Conservation (phyloP, 139 green algal genomes). For the Chlamydomonas applanata region DNA sequence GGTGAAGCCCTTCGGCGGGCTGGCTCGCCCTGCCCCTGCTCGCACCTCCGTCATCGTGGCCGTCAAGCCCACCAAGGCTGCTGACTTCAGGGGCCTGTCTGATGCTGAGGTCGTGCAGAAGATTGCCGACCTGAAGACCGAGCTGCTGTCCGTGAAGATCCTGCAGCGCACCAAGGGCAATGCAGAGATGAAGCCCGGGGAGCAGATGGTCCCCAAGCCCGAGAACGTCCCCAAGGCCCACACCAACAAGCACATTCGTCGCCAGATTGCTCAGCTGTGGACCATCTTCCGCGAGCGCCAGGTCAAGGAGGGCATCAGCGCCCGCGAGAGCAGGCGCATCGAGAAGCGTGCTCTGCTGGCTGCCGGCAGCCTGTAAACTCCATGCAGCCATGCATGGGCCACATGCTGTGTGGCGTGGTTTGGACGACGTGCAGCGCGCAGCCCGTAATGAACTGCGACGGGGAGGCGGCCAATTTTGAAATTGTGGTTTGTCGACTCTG, state of each 20-base stretch:
- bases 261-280: slow-evolving; percentile 48
- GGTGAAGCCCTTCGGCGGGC: not conserved
- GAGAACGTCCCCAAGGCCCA: slow-evolving; percentile 47
- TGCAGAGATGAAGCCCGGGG: slow-evolving; percentile 23
- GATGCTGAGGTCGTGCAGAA: slow-evolving; percentile 44
- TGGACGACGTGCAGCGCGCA: not conserved
- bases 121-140: slow-evolving; percentile 38
- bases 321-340: slow-evolving; percentile 24
- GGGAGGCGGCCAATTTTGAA: not conserved
- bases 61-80: slow-evolving; percentile 36
- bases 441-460: not conserved
- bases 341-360: slow-evolving; percentile 40
- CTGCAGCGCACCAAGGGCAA: slow-evolving; percentile 46
- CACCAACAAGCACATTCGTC: slow-evolving; percentile 47
- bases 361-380: slow-evolving; percentile 10
- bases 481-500: too few species aligned
- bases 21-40: slow-evolving; percentile 4
- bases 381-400: slow-evolving; percentile 4
- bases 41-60: slow-evolving; percentile 17
- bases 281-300: slow-evolving; percentile 51
- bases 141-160: slow-evolving; percentile 39
- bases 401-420: not conserved
- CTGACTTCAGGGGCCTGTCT: slow-evolving; percentile 28
- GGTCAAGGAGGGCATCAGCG: slow-evolving; percentile 41
- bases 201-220: slow-evolving; percentile 35